Conservation (phyloP, 2,329 filamentous ascomycete genomes). For the Scytalidium sp. region DNA sequence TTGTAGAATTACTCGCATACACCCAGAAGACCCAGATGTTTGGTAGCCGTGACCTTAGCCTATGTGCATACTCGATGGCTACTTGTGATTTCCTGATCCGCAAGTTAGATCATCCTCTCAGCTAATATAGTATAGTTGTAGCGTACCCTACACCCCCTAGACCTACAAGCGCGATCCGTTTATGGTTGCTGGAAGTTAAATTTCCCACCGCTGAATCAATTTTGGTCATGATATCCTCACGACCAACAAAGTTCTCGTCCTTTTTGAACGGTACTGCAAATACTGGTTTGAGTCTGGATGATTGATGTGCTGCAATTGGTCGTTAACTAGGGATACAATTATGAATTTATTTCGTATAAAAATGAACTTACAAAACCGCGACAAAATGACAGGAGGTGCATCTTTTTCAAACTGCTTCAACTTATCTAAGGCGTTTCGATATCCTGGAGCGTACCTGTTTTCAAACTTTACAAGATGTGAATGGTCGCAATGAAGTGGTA, state of each 20-base stretch:
- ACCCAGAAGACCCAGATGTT: slow-evolving; percentile 17
- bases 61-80: slow-evolving; percentile 14
- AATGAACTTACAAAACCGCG: slow-evolving; percentile 8
- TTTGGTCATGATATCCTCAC: slow-evolving; percentile 6
- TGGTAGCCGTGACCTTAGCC: slow-evolving; percentile 2
- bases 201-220: slow-evolving; percentile 3
- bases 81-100: slow-evolving; percentile 18
- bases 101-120: no score
- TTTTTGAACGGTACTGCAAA: slow-evolving; percentile 11
- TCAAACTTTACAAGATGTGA: slow-evolving; percentile 26
- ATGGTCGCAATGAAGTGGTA: slow-evolving; percentile 20
- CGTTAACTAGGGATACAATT: background rate
- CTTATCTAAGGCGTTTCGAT: slow-evolving; percentile 7
- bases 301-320: background rate
- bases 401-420: slow-evolving; percentile 12
- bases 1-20: slow-evolving; percentile 8
- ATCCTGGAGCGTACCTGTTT: slow-evolving; percentile 5
- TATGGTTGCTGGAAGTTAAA: slow-evolving; percentile 4
- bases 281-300: slow-evolving; percentile 1
- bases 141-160: slow-evolving; percentile 14
- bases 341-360: background rate
- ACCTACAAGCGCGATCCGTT: slow-evolving; percentile 11
- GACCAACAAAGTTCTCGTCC: slow-evolving; percentile 13
- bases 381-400: slow-evolving; percentile 4
- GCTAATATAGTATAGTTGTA: no score